Conservation (phyloP, 2,329 filamentous ascomycete genomes). For the Colletotrichum tropicicola region DNA sequence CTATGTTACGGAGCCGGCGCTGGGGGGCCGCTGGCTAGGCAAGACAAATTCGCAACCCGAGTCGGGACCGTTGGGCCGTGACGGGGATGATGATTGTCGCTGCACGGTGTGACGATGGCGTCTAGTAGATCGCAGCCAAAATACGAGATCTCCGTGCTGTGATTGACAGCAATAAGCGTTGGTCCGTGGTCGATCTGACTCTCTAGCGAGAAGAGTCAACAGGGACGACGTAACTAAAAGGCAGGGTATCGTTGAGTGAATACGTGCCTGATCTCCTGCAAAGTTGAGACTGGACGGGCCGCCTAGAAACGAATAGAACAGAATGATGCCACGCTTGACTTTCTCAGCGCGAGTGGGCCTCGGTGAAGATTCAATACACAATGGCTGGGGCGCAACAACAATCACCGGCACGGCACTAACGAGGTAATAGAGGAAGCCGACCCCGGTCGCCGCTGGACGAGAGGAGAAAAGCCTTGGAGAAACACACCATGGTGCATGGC, state of each 20-base stretch:
- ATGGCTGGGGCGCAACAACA: background rate
- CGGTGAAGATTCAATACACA: background rate
- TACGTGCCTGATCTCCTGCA: background rate
- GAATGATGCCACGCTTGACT: background rate
- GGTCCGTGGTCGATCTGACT: slow-evolving; percentile 11
- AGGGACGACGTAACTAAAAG: background rate
- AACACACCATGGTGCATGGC: too few species aligned
- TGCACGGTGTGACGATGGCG: slow-evolving; percentile 2
- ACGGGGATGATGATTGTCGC: background rate
- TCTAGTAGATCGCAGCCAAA: slow-evolving; percentile 10
- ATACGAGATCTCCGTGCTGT: slow-evolving; percentile 7
- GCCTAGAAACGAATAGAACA: background rate
- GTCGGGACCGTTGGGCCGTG: background rate
- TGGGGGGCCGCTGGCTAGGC: background rate
- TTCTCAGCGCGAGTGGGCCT: slow-evolving; percentile 1
- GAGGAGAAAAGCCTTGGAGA: background rate
- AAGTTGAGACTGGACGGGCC: background rate
- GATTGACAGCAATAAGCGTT: background rate
- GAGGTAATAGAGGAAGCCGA: background rate
- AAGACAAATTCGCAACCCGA: background rate
- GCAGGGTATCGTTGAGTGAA: background rate
- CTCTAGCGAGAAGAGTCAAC: background rate
- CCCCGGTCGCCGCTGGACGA: background rate
- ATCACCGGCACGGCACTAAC: background rate
- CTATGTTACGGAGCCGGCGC: background rate